Conservation (phyloP, 164 flowering plant species). For the Dillenia turbinata region DNA sequence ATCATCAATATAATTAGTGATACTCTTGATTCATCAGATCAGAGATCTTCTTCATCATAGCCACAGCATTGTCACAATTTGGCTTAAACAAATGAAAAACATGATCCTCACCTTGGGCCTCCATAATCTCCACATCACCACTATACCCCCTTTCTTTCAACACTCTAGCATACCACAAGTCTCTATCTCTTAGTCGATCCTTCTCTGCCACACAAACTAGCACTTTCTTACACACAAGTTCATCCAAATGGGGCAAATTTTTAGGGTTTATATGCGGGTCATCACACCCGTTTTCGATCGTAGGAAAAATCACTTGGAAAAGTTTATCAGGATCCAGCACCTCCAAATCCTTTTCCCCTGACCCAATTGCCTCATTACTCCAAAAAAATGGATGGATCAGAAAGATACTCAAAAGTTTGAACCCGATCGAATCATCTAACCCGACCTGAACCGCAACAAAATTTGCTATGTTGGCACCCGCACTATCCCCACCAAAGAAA, state of each 20-base stretch:
- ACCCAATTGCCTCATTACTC: not conserved
- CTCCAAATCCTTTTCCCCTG: too few relatives aligned
- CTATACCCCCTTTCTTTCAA: conserved; percentile 5
- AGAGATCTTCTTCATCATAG: conserved; percentile 19
- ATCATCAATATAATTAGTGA: not conserved
- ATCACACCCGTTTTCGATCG: too few relatives aligned
- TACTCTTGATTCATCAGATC: conserved; percentile 15
- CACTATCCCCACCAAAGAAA: conserved; percentile 27
- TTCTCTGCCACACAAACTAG: too few relatives aligned
- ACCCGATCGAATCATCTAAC: not conserved
- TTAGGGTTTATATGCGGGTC: too few relatives aligned
- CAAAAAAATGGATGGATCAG: conserved; percentile 27
- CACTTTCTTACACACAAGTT: not conserved
- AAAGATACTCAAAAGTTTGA: conserved; percentile 4
- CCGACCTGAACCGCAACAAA: conserved; percentile 11
- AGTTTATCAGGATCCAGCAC: too few relatives aligned
- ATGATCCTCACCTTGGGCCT: conserved; percentile 9
- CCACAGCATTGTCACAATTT: conserved; percentile 5
- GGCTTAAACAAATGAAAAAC: conserved; percentile 6
- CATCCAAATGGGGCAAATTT: not conserved
- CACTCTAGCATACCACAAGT: not conserved
- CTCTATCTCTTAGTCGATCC: not conserved
- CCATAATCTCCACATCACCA: conserved; percentile 11
- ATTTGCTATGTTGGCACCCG: conserved; percentile 28
- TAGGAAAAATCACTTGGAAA: too few relatives aligned